Evolutionary conservation across 345 rosid genomes (phyloP), one percentile per base, ranked within the genome.

Genomic region (Brassica rapa): DNA sequence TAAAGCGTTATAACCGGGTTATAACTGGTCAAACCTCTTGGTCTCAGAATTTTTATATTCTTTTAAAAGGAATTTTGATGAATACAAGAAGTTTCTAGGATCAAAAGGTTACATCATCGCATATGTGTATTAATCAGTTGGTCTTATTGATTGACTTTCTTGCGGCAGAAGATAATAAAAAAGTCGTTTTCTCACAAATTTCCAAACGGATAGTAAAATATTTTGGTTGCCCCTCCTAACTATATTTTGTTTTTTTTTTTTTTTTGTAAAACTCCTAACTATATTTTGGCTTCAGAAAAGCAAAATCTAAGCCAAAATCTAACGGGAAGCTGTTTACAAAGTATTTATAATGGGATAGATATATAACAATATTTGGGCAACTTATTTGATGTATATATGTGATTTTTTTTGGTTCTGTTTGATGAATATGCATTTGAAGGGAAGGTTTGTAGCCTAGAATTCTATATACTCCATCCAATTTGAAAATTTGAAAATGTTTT

Each of bases 61-160:
- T 30, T 46, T 14, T 57, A 39, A 30, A 32, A 41, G 46, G 49
- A 41, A 3, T 41, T 3, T 41, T 3, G 3, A 41, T 41, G 49
- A 41, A 41, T 39, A 37, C 35, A 10, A 62, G 77, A 78, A 78
- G 57, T 32, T 78, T 78, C 82, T 23, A 66, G 12, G 82, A 66
- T 66, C 0, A 2, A 46, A 33, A 46, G 12, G 53, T 4, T 59
- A 66, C 63, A 57, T 59, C 23, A 64, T 63, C 33, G 68, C 72
- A 32, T 78, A 65, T 51, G 62, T 70, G 56, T 72, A 46, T 68
- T 39, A 59, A 53, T 53, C 24, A 53, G 4, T 62, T 35, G 62
- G 72, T 57, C 71, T 27, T 71, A 7, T 66, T 78, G 63, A 2
- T 41, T 72, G 77, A 79, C 82, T 66, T 78, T 5, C 77, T 51